Conservation (phyloP, 2,329 filamentous ascomycete species). For the Aspergillus quadrilineatus region DNA sequence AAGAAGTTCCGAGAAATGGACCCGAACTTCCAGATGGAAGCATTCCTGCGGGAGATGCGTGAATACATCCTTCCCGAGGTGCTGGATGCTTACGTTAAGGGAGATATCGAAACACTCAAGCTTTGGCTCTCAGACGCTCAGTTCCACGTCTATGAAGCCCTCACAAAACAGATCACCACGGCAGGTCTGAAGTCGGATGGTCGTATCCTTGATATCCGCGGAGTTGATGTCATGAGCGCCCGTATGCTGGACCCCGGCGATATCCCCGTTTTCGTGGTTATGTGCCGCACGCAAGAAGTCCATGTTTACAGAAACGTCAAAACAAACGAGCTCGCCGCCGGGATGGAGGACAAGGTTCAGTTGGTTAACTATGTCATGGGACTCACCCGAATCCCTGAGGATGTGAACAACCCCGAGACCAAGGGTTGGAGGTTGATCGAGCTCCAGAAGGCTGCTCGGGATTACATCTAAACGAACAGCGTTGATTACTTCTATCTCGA, state of each 20-base stretch:
- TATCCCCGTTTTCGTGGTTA: conserved; percentile 90
- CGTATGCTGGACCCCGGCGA: conserved; percentile 51
- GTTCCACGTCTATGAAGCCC: conserved; percentile 93
- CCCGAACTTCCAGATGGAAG: conserved; percentile 88
- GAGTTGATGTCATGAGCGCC: conserved; percentile 70
- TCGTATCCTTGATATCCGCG: conserved; percentile 88
- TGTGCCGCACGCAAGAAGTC: conserved; percentile 93
- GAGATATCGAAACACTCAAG: conserved; percentile 84
- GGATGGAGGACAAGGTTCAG: conserved; percentile 98
- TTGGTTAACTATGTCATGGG: conserved; percentile 98
- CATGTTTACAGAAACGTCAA: conserved; percentile 95
- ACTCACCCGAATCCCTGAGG: conserved; percentile 87
- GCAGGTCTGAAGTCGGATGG: conserved; percentile 93
- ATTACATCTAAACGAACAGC: conserved; percentile 65
- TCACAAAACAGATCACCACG: conserved; percentile 93
- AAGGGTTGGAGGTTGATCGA: conserved; percentile 96
- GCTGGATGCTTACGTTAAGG: conserved; percentile 96
- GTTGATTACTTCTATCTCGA: not conserved
- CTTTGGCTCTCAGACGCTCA: conserved; percentile 96
- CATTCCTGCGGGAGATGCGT: conserved; percentile 90
- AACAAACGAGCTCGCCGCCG: conserved; percentile 82
- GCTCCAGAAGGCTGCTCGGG: conserved; percentile 95
- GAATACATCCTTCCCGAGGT: conserved; percentile 98
- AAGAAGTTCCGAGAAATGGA: conserved; percentile 98
- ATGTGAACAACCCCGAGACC: conserved; percentile 95